phyloP scores from a whole-genome alignment of 2,329 filamentous ascomycete genomes.

The Metarhizium robertsii region DNA sequence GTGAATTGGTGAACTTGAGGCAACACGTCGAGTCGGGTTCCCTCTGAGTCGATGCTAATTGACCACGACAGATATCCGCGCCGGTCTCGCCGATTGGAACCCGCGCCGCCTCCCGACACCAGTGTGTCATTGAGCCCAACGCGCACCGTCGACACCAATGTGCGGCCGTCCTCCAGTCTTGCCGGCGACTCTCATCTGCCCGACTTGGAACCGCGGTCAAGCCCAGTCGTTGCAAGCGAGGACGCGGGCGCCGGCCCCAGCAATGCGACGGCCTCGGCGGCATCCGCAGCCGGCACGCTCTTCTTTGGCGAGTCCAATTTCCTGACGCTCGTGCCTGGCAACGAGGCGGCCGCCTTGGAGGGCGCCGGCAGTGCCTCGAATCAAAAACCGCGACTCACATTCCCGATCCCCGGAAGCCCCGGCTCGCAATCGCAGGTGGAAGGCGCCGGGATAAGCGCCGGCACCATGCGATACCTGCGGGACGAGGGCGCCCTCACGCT shows the following conservation, averaged over 20 bases:
- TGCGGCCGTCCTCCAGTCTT: slow-evolving; percentile 3
- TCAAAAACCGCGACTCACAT: slow-evolving; percentile 18
- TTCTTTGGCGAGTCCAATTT: slow-evolving; percentile 32
- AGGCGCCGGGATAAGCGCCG: slow-evolving; percentile 31
- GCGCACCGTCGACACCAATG: slow-evolving; percentile 1
- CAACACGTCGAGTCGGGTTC: too few relatives aligned
- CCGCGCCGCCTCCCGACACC: slow-evolving; percentile 7
- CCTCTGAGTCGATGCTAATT: neutral
- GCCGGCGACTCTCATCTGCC: slow-evolving; percentile 1
- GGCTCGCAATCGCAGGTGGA: slow-evolving; percentile 11
- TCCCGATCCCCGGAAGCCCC: slow-evolving; percentile 20
- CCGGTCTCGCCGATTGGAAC: slow-evolving; percentile 11
- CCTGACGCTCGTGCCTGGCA: slow-evolving; percentile 23
- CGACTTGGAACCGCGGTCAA: neutral
- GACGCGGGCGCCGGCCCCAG: slow-evolving; percentile 1
- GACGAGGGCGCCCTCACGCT: slow-evolving; percentile 35
- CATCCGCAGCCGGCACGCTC: slow-evolving; percentile 17
- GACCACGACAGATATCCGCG: slow-evolving; percentile 14
- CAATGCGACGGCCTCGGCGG: slow-evolving; percentile 4
- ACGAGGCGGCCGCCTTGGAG: slow-evolving; percentile 6
- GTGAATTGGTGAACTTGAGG: neutral
- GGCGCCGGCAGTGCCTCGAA: slow-evolving; percentile 1
- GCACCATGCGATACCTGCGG: slow-evolving; percentile 38
- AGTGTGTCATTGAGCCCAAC: slow-evolving; percentile 4
- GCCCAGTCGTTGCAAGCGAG: neutral